Conservation (phyloP, 2,329 filamentous ascomycete species). For the Tolypocladium amazonense region DNA sequence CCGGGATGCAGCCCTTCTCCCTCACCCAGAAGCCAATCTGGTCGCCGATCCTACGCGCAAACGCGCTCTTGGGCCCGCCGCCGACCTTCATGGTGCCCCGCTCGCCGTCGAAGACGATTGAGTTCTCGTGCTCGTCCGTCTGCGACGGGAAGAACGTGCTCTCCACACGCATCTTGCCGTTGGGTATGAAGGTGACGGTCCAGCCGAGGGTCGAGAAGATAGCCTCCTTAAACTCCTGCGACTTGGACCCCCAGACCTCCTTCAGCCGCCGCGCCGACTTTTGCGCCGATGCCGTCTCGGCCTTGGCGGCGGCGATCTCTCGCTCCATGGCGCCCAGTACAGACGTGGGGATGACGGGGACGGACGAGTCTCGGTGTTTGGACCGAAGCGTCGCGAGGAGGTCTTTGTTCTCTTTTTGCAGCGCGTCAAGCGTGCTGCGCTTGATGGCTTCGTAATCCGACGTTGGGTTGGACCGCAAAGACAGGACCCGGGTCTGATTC, state of each 20-base stretch:
- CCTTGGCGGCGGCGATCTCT: constrained; percentile 61
- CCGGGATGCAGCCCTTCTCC: constrained; percentile 85
- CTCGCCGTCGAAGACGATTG: constrained; percentile 81
- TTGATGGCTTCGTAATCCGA: constrained; percentile 79
- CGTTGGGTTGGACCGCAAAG: constrained; percentile 86
- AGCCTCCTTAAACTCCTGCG: constrained; percentile 88
- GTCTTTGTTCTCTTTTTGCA: constrained; percentile 76
- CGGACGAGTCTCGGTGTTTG: constrained; percentile 25
- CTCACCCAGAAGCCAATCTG: constrained; percentile 94
- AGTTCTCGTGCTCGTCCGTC: constrained; percentile 61
- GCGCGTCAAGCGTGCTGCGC: constrained; percentile 61
- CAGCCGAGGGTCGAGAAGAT: constrained; percentile 88
- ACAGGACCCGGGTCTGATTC: constrained; percentile 70
- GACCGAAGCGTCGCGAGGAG: constrained; percentile 61
- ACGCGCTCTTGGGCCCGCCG: constrained; percentile 76
- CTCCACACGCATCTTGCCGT: constrained; percentile 88
- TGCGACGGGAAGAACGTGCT: constrained; percentile 67
- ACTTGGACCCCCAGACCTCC: constrained; percentile 86
- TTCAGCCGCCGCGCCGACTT: constrained; percentile 81
- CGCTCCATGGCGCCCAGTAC: constrained; percentile 66
- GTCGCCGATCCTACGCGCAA: constrained; percentile 74
- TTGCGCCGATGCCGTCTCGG: constrained; percentile 60
- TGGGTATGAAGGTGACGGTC: constrained; percentile 94
- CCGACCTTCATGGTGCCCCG: constrained; percentile 96
- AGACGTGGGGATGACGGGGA: constrained; percentile 62